Evolutionary conservation across 2,329 filamentous ascomycete species (phyloP).

Genomic region (Aspergillus arachidicola): DNA sequence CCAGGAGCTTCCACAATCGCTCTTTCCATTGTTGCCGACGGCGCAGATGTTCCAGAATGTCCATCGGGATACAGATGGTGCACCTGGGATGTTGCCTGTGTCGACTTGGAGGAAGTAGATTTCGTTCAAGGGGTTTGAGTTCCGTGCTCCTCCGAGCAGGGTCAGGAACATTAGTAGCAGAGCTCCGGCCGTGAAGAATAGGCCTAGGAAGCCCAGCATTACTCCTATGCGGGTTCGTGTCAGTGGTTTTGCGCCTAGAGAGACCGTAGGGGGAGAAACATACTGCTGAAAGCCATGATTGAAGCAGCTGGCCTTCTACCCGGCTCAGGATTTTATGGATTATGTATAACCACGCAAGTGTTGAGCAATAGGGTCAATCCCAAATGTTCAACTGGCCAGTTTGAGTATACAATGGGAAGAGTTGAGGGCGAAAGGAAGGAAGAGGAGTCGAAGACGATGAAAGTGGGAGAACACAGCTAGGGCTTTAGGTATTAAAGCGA

Average conservation of each 20-base stretch:
- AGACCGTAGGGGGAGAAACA: slow-evolving; percentile 11
- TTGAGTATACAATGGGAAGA: neutral
- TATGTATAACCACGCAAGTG: neutral
- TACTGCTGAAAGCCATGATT: slow-evolving; percentile 37
- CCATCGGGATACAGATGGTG: slow-evolving; percentile 74
- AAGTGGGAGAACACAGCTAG: slow-evolving; percentile 8
- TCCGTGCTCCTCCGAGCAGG: slow-evolving; percentile 62
- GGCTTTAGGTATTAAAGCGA: slow-evolving; percentile 21
- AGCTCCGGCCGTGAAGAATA: slow-evolving; percentile 64
- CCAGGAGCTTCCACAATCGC: slow-evolving; percentile 66
- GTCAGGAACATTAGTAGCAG: slow-evolving; percentile 68
- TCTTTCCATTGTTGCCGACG: slow-evolving; percentile 54
- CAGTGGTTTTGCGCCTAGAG: slow-evolving; percentile 5
- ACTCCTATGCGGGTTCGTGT: slow-evolving; percentile 48
- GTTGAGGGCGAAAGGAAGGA: neutral
- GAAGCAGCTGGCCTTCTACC: neutral
- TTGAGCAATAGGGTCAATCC: too few relatives aligned
- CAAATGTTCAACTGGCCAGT: neutral
- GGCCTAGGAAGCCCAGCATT: slow-evolving; percentile 57
- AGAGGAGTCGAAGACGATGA: neutral
- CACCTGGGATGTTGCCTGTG: slow-evolving; percentile 71
- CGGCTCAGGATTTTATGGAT: neutral
- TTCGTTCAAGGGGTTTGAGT: slow-evolving; percentile 63
- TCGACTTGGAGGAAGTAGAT: slow-evolving; percentile 86
- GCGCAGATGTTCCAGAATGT: slow-evolving; percentile 87